Evolutionary conservation across 2,329 filamentous ascomycete genomes (phyloP).

Genomic region (Alternaria sp.): DNA sequence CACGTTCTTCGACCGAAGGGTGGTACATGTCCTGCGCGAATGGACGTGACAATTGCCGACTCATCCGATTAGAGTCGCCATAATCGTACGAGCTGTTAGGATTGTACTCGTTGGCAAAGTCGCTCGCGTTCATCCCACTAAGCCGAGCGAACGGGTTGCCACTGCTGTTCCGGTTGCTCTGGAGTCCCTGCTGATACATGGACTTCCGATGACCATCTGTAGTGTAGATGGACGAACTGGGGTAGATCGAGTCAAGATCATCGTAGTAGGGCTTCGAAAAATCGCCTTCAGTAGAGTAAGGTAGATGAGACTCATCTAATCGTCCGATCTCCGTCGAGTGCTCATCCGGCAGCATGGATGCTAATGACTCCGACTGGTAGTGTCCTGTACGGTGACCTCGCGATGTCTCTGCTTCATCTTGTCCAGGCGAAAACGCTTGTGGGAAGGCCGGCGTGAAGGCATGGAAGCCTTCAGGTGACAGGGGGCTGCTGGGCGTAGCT

Average conservation of each 20-base stretch:
- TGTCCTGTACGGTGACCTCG: constrained; percentile 5
- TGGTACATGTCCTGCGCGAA: constrained; percentile 19
- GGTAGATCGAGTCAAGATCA: constrained; percentile 36
- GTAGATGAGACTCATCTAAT: constrained; percentile 9
- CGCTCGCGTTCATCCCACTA: constrained; percentile 18
- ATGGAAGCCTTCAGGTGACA: constrained; percentile 5
- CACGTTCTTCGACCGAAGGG: constrained; percentile 14
- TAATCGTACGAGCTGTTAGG: constrained; percentile 23
- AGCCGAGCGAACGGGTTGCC: constrained; percentile 29
- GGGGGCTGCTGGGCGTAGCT: constrained; percentile 20
- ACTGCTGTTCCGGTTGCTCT: constrained; percentile 25
- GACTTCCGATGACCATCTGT: constrained; percentile 28
- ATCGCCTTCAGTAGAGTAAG: constrained; percentile 15
- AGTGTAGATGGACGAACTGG: constrained; percentile 42
- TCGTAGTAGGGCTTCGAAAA: constrained; percentile 36
- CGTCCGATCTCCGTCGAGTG: constrained; percentile 29
- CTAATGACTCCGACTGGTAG: constrained; percentile 22
- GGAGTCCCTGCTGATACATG: constrained; percentile 25
- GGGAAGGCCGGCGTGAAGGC: background rate
- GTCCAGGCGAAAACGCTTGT: constrained; percentile 5
- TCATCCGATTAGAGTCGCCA: constrained; percentile 11
- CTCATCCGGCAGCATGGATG: constrained; percentile 41
- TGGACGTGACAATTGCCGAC: constrained; percentile 15
- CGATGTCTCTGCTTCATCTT: constrained; percentile 12
- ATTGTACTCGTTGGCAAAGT: constrained; percentile 22